These are phyloP conservation scores for Adansonia digitata DNA, from an alignment of 345 rosid genomes.

Conservation along the genomic window DNA sequence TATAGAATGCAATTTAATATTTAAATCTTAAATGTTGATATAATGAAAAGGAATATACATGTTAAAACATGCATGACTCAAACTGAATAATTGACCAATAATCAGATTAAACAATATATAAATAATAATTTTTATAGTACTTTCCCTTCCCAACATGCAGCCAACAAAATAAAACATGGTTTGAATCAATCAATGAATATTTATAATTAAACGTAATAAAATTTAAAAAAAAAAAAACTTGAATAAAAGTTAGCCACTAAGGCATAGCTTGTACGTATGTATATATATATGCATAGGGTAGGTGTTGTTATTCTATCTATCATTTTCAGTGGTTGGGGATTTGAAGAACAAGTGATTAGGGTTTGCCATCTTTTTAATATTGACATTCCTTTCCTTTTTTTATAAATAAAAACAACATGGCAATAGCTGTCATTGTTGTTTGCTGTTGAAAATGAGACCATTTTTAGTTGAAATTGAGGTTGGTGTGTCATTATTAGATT, in stretches of 20 bases:
- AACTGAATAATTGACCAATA: too few species aligned
- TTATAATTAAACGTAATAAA: background rate
- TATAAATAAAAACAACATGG: background rate
- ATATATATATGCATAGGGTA: background rate
- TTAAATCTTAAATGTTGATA: too few species aligned
- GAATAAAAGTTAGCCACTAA: background rate
- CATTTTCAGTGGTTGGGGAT: background rate
- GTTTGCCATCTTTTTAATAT: background rate
- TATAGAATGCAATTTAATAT: too few species aligned
- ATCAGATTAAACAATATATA: too few species aligned
- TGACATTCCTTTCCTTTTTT: background rate
- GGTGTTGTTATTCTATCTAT: background rate
- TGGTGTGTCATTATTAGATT: conserved; percentile 5
- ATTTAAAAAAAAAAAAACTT: background rate
- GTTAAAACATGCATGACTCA: background rate
- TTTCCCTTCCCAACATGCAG: background rate
- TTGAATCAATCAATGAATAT: background rate
- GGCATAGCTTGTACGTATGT: background rate
- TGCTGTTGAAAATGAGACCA: conserved; percentile 20
- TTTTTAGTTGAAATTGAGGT: background rate
- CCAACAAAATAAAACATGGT: background rate
- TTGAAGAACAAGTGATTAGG: background rate
- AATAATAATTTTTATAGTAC: background rate
- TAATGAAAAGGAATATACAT: background rate
- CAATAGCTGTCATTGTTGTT: background rate